Evolutionary conservation across 2,329 filamentous ascomycete genomes (phyloP).

Genomic region (Atkinsonella hypoxylon): DNA sequence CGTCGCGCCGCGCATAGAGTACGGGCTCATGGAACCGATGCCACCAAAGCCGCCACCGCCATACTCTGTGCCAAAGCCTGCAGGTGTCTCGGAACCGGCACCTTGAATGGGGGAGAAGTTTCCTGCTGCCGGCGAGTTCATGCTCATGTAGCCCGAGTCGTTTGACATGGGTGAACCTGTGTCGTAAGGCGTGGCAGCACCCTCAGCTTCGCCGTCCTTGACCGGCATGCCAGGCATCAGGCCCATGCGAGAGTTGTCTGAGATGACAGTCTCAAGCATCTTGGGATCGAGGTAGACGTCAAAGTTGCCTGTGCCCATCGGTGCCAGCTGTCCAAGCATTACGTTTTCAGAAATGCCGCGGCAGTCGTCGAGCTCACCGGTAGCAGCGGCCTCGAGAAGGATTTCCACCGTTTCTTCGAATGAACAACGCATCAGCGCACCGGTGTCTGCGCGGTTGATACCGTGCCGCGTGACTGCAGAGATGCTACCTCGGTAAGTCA

Average conservation of each 20-base stretch:
- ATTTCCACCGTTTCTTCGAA: slow-evolving; percentile 99
- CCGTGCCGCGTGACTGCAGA: slow-evolving; percentile 96
- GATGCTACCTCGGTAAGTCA: slow-evolving; percentile 89
- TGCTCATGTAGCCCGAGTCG: slow-evolving; percentile 54
- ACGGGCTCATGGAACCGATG: slow-evolving; percentile 48
- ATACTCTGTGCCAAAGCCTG: slow-evolving; percentile 53
- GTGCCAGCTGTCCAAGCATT: slow-evolving; percentile 93
- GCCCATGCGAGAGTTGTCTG: slow-evolving; percentile 78
- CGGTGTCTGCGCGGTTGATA: slow-evolving; percentile 96
- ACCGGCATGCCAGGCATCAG: slow-evolving; percentile 68
- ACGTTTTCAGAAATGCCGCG: slow-evolving; percentile 97
- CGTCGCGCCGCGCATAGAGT: slow-evolving; percentile 46
- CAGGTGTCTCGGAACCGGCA: slow-evolving; percentile 58
- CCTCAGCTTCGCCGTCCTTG: slow-evolving; percentile 64
- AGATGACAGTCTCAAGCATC: slow-evolving; percentile 91
- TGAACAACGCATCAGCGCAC: slow-evolving; percentile 97
- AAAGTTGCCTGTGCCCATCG: slow-evolving; percentile 93
- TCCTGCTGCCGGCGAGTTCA: slow-evolving; percentile 49
- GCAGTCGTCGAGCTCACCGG: slow-evolving; percentile 93
- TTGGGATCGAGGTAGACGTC: slow-evolving; percentile 86
- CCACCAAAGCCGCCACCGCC: slow-evolving; percentile 38
- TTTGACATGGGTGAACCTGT: slow-evolving; percentile 62
- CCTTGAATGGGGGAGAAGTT: slow-evolving; percentile 70
- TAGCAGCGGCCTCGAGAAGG: slow-evolving; percentile 85
- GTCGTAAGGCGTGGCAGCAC: slow-evolving; percentile 91